Evolutionary conservation across 1,139 yeast species (phyloP), one percentile per base, ranked within the genome.

Genomic region (Pichia sp.): DNA sequence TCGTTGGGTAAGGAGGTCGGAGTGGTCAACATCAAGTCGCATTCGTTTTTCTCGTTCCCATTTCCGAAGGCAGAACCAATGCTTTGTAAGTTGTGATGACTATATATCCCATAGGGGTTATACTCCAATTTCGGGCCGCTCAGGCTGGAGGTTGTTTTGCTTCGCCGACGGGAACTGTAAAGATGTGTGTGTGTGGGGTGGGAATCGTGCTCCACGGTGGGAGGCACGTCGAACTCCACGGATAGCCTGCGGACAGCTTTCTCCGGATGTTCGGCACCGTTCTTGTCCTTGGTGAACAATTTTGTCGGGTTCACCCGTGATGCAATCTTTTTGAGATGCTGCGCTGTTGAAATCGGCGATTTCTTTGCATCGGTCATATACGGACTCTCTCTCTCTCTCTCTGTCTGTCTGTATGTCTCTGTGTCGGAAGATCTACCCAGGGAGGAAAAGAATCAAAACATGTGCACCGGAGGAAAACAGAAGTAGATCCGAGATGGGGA

Each of bases 1-100:
- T 78, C 80, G 65, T 85, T 85, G 1, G 93, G 93, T 60, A 81
- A 79, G 14, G 78, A 79, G 17, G 84, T 78, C 0, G 93, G 91
- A 58, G 80, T 74, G 3, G 81, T 76, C 54, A 86, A 70, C 30
- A 80, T 68, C 9, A 43, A 20, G 10, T 50, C 53, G 6, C 67
- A 65, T 10, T 72, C 73, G 10, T 68, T 67, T 34, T 71, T 73
- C 12, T 46, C 42, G 2, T 27, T 52, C 1, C 58, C 58, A 16
- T 34, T 50, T 0, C 52, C 53, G 27, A 60, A 58, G 24, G 60
- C 52, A 4, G 55, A 46, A 6, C 54, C 56, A 14, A 58, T 40
- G 29, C 50, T 60, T 4, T 42, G 8, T 24, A 56, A 49, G 17
- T 54, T 51, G 20, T 54, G 59, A 30, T 54, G 54, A 31, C 50